Conservation (phyloP, 2,329 filamentous ascomycete genomes). For the Fusarium begoniae region DNA sequence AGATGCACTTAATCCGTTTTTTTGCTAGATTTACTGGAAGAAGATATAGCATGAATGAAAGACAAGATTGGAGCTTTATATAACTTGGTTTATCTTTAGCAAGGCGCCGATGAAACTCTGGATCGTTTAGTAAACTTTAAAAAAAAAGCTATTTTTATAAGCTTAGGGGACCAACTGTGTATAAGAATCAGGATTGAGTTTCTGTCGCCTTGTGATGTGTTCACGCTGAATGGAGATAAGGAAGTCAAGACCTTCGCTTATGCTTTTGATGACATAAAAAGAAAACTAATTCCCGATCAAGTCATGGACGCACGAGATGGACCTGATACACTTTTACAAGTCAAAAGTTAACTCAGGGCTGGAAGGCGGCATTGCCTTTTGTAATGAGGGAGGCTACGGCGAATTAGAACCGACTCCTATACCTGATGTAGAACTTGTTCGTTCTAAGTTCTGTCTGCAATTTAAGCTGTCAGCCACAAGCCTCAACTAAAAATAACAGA, state of each 20-base stretch:
- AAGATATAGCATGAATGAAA: not conserved
- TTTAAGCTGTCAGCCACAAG: too few relatives aligned
- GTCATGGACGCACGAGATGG: not conserved
- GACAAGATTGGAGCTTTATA: not conserved
- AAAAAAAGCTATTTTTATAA: rapidly evolving
- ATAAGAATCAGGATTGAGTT: not conserved
- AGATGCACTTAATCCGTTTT: not conserved
- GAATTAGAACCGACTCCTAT: not conserved
- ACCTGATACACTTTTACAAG: not conserved
- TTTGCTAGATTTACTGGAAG: not conserved
- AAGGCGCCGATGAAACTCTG: not conserved
- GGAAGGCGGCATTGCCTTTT: not conserved
- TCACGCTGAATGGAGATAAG: not conserved
- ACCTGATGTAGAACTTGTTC: too few relatives aligned
- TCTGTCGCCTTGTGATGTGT: not conserved
- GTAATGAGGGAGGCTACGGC: not conserved
- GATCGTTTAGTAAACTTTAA: not conserved
- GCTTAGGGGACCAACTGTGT: not conserved
- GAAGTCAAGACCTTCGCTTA: rapidly evolving
- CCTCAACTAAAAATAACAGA: too few relatives aligned
- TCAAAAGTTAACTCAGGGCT: not conserved
- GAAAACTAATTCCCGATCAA: not conserved
- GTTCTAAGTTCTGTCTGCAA: too few relatives aligned
- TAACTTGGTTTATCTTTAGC: not conserved
- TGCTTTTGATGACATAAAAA: not conserved